Conservation (phyloP, 768 basidiomycete species). For the Lentinula sp. region DNA sequence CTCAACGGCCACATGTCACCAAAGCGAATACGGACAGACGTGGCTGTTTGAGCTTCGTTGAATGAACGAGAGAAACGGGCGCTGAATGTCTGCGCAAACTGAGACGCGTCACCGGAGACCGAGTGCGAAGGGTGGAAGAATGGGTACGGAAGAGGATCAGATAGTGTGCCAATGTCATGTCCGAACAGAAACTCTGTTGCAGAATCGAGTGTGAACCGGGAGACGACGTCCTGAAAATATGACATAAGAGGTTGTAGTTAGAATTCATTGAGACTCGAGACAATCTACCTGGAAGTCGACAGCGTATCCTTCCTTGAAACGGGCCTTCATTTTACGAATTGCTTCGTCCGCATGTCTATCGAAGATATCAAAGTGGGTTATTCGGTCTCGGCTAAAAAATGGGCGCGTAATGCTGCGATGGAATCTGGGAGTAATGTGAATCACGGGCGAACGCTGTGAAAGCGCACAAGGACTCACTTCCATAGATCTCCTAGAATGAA, state of each 20-base stretch:
- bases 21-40: slow-evolving; percentile 30
- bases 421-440: slow-evolving; percentile 22
- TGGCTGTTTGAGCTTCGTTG: slow-evolving; percentile 36
- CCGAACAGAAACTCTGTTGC: slow-evolving; percentile 56
- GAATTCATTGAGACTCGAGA: not conserved
- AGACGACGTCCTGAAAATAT: slow-evolving; percentile 37
- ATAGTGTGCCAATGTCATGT: slow-evolving; percentile 38
- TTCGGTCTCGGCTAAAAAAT: slow-evolving; percentile 32
- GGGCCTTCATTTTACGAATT: slow-evolving; percentile 33
- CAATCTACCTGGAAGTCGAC: slow-evolving; percentile 52
- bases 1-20: slow-evolving; percentile 43
- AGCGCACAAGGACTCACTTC: not conserved
- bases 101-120: slow-evolving; percentile 15
- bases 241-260: not conserved
- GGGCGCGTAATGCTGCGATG: slow-evolving; percentile 42
- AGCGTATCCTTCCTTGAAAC: slow-evolving; percentile 39
- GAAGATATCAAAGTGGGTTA: slow-evolving; percentile 34
- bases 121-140: slow-evolving; percentile 13
- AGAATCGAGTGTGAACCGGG: slow-evolving; percentile 54
- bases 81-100: slow-evolving; percentile 9
- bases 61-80: slow-evolving; percentile 46
- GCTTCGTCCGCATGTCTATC: slow-evolving; percentile 43
- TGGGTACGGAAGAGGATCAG: slow-evolving; percentile 44
- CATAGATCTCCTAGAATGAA: not conserved
- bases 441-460: too few species aligned